phyloP scores from a whole-genome alignment of 129 eudicot species.

The Tanacetum coccineum region DNA sequence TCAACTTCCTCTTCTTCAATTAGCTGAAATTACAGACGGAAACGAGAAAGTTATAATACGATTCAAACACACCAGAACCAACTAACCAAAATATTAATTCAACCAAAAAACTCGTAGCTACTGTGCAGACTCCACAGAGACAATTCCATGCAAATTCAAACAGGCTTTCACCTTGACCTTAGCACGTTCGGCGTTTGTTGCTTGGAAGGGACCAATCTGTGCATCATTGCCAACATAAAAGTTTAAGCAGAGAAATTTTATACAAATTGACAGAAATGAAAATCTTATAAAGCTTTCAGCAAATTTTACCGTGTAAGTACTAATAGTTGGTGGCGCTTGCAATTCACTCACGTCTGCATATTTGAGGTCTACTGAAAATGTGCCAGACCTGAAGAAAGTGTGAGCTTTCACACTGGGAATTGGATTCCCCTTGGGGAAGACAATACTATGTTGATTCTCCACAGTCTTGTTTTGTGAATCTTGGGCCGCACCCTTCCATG shows the following conservation, averaged over 20 bases:
- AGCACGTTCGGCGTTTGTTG: constrained; percentile 59
- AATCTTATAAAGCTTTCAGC: background rate
- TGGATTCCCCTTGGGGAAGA: constrained; percentile 80
- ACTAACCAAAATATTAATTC: background rate
- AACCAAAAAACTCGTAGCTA: background rate
- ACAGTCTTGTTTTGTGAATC: constrained; percentile 53
- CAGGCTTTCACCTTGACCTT: constrained; percentile 77
- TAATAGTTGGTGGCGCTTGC: constrained; percentile 85
- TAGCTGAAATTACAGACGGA: constrained; percentile 38
- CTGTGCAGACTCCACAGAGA: constrained; percentile 79
- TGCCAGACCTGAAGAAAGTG: constrained; percentile 63
- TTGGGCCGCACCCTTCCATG: constrained; percentile 70
- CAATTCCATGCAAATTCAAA: constrained; percentile 82
- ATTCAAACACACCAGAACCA: background rate
- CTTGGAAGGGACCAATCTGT: constrained; percentile 92
- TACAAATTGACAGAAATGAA: background rate
- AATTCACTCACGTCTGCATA: constrained; percentile 82
- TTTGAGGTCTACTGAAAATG: constrained; percentile 67
- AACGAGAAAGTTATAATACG: background rate
- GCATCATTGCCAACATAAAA: constrained; percentile 5
- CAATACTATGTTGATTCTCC: constrained; percentile 66
- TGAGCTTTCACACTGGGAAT: constrained; percentile 81
- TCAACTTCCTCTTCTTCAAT: constrained; percentile 88
- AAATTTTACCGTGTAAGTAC: constrained; percentile 66
- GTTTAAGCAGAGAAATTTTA: background rate